Conservation (phyloP, 2,329 filamentous ascomycete genomes). For the Pezicula carpinea region DNA sequence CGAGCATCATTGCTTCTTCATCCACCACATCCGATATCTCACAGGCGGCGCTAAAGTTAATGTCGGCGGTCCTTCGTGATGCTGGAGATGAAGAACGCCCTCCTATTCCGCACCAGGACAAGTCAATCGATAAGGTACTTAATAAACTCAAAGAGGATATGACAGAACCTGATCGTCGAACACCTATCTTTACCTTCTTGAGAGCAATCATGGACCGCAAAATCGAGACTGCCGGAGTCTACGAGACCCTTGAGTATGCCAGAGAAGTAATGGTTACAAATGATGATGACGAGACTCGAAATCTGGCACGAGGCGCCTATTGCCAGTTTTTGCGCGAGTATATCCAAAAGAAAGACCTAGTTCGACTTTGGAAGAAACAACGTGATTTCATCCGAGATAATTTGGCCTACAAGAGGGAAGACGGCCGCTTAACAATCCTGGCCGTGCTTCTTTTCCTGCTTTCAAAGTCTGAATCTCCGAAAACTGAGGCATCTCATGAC, state of each 20-base stretch:
- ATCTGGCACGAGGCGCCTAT: conserved; percentile 83
- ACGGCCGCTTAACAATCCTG: conserved; percentile 88
- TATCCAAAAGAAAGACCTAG: conserved; percentile 72
- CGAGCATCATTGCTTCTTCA: conserved; percentile 69
- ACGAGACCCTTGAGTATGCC: conserved; percentile 86
- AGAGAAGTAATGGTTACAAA: conserved; percentile 95
- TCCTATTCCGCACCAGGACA: conserved; percentile 67
- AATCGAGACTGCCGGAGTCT: conserved; percentile 80
- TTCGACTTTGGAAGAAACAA: conserved; percentile 74
- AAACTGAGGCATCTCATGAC: conserved; percentile 50
- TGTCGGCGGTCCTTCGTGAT: conserved; percentile 81
- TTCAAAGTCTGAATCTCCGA: conserved; percentile 55
- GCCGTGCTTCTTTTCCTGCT: conserved; percentile 85
- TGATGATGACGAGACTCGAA: conserved; percentile 80
- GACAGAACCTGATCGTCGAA: conserved; percentile 86
- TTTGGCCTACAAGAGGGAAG: conserved; percentile 81
- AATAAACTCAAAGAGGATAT: conserved; percentile 81
- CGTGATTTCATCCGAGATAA: conserved; percentile 86
- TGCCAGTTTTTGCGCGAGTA: conserved; percentile 94
- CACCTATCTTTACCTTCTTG: conserved; percentile 91
- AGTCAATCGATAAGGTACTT: conserved; percentile 76
- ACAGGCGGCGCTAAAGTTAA: conserved; percentile 83
- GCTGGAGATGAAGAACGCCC: conserved; percentile 46
- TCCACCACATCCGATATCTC: conserved; percentile 79
- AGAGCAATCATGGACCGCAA: conserved; percentile 81